phyloP scores from a whole-genome alignment of 495 filamentous ascomycete species.

The Polyplosphaeria fusca region DNA sequence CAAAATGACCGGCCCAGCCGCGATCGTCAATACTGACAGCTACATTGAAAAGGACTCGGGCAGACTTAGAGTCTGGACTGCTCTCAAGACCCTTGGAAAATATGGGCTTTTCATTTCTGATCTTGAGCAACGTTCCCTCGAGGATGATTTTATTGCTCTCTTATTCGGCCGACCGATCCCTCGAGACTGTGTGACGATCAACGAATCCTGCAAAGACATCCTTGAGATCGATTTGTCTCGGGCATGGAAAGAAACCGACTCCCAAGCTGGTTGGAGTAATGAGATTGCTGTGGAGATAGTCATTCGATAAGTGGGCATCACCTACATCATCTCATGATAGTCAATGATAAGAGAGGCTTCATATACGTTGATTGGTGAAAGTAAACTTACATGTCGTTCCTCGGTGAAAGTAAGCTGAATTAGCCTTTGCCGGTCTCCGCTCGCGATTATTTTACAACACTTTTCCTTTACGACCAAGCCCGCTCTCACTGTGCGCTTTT shows the following conservation, averaged over 20 bases:
- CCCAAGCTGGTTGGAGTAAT: slow-evolving; percentile 76
- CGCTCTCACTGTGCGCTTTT: no score
- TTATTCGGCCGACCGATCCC: slow-evolving; percentile 70
- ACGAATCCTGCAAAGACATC: slow-evolving; percentile 53
- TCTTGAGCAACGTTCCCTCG: slow-evolving; percentile 56
- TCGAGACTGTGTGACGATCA: slow-evolving; percentile 59
- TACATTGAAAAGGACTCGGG: slow-evolving; percentile 54
- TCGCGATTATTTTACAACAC: no score
- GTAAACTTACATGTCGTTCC: no score
- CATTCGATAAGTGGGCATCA: slow-evolving; percentile 31
- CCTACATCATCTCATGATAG: no score
- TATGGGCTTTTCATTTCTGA: slow-evolving; percentile 73
- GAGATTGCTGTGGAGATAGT: slow-evolving; percentile 74
- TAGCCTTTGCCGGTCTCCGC: no score
- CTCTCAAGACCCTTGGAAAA: slow-evolving; percentile 75
- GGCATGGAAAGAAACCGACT: slow-evolving; percentile 74
- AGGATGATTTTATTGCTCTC: slow-evolving; percentile 69
- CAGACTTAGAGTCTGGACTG: slow-evolving; percentile 58
- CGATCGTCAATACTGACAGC: slow-evolving; percentile 60
- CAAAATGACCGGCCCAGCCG: slow-evolving; percentile 88
- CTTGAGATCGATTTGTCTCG: slow-evolving; percentile 71
- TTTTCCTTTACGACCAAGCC: no score
- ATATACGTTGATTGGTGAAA: no score
- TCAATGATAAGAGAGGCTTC: no score
- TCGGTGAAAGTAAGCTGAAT: no score